Percentiles rank a stretch among this genome's conserved stretches.
phyloP scores from a whole-genome alignment of 208 protist genomes.

The Sergeia podlipaevii region DNA sequence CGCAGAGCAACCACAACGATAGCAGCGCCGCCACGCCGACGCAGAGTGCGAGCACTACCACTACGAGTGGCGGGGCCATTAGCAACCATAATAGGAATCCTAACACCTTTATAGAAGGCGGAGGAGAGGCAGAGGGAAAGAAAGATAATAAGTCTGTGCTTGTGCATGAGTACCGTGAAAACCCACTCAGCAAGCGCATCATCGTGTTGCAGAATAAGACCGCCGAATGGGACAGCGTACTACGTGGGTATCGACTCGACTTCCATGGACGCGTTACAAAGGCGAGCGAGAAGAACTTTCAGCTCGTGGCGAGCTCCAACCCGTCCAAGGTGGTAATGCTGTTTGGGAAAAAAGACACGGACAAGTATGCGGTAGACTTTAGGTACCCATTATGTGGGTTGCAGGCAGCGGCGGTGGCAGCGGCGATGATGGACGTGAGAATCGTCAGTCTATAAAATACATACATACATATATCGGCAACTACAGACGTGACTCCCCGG shows the following conservation, averaged over 20 bases:
- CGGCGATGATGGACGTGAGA: conserved; percentile 23
- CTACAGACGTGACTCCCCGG: too few relatives aligned
- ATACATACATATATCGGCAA: too few relatives aligned
- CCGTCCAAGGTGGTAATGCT: conserved; percentile 44
- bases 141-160: conserved; percentile 20
- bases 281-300: conserved; percentile 45
- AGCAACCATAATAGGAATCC: too few relatives aligned
- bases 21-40: conserved; percentile 8
- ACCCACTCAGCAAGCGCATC: conserved; percentile 25
- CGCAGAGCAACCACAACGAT: conserved; percentile 23
- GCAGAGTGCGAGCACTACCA: neutral
- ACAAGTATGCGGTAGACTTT: conserved; percentile 33
- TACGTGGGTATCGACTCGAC: conserved; percentile 37
- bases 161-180: conserved; percentile 15
- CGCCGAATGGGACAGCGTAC: conserved; percentile 30
- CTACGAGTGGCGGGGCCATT: conserved; percentile 10
- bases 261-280: conserved; percentile 34
- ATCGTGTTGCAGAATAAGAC: conserved; percentile 33
- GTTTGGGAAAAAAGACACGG: conserved; percentile 30
- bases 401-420: conserved; percentile 31
- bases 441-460: too few relatives aligned
- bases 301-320: conserved; percentile 23
- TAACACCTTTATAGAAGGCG: too few relatives aligned
- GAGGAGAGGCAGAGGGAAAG: neutral
- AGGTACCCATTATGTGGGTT: conserved; percentile 34